Percentiles rank a stretch among this genome's conserved stretches.
Evolutionary conservation across 2,329 filamentous ascomycete species (phyloP).

Genomic region (Fusarium tupiense): DNA sequence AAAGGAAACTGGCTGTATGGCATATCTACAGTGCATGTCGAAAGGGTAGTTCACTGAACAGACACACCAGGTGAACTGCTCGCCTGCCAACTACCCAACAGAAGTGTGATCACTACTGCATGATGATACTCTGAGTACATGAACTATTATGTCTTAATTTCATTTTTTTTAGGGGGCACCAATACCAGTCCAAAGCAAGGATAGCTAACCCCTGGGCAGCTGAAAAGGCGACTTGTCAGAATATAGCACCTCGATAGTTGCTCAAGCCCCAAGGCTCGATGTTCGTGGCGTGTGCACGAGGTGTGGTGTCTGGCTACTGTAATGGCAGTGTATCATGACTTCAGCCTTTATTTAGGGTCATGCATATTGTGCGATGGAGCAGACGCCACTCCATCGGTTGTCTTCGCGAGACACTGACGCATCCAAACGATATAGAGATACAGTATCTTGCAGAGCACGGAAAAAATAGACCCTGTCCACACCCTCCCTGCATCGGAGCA

Average conservation of each 20-base stretch:
- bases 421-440: not conserved
- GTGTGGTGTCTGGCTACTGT: not conserved
- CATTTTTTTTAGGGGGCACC: constrained; percentile 15
- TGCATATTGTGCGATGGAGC: not conserved
- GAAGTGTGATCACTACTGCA: constrained; percentile 21
- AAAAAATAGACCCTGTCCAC: not conserved
- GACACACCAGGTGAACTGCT: not conserved
- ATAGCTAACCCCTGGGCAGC: constrained; percentile 25
- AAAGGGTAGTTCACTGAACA: not conserved
- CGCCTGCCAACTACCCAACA: not conserved
- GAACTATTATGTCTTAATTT: constrained; percentile 9
- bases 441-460: not conserved
- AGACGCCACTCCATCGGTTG: not conserved
- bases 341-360: not conserved
- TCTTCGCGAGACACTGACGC: not conserved
- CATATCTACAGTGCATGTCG: not conserved
- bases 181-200: constrained; percentile 23
- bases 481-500: constrained; percentile 1
- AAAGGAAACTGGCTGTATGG: not conserved
- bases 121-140: constrained; percentile 19
- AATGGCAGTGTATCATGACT: constrained; percentile 4
- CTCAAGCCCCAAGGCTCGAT: not conserved
- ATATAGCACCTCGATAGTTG: not conserved
- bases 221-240: constrained; percentile 19
- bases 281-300: not conserved